A percentile compares a stretch with the other conserved stretches of the same genome.
These are phyloP conservation scores for Wallacemonas sp. DNA, from an alignment of 208 protist genomes.

Conservation along the genomic window DNA sequence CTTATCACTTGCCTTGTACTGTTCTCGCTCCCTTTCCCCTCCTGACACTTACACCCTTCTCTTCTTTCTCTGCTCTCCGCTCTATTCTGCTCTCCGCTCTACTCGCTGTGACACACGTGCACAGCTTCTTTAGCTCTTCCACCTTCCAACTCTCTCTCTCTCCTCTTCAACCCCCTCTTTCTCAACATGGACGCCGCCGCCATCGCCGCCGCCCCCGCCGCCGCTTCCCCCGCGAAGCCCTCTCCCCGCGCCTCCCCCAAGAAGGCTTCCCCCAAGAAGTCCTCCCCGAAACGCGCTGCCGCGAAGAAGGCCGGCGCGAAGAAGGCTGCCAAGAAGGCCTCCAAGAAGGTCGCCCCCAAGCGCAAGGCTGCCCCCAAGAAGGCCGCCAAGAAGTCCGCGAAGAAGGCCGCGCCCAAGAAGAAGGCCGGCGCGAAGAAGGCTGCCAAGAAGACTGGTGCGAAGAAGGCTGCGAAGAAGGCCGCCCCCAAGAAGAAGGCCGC, in stretches of 20 bases:
- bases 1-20: too few species aligned
- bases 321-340: slow-evolving; percentile 19
- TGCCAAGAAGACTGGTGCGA: slow-evolving; percentile 26
- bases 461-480: slow-evolving; percentile 40
- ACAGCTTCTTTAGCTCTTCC: slow-evolving; percentile 15
- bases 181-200: slow-evolving; percentile 13
- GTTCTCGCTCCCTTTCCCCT: too few species aligned
- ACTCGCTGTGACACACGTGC: neutral
- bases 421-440: slow-evolving; percentile 23
- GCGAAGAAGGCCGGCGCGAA: slow-evolving; percentile 20
- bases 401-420: slow-evolving; percentile 21
- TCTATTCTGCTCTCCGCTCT: neutral
- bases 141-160: neutral
- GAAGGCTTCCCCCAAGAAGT: slow-evolving; percentile 20
- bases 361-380: slow-evolving; percentile 21
- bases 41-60: neutral
- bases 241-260: slow-evolving; percentile 14
- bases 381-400: slow-evolving; percentile 9
- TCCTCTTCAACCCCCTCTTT: neutral
- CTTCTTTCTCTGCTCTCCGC: slow-evolving; percentile 5
- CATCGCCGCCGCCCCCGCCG: slow-evolving; percentile 10
- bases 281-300: slow-evolving; percentile 9
- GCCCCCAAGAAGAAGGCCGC: slow-evolving; percentile 13
- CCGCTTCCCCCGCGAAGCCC: slow-evolving; percentile 7
- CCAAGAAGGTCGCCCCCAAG: neutral